Evolutionary conservation across 257 asterid species (phyloP), one percentile per base, ranked within the genome.

Genomic region (Rubia yunnanensis): DNA sequence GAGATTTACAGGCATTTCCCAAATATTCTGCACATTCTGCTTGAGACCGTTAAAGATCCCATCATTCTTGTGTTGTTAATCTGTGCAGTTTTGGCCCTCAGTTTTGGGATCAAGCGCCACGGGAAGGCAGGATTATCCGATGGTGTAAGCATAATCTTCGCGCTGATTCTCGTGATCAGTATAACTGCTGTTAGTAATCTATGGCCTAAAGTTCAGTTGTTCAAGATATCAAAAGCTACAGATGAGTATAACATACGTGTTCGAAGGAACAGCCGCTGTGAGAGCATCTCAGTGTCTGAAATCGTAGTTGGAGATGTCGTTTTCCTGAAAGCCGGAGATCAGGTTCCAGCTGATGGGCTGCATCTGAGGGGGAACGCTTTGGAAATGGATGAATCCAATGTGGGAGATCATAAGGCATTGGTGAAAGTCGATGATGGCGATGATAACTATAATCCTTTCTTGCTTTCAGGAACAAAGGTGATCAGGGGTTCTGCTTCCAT

Each of bases 281-380:
- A 66, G 26, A 49, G 27, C 22, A 82, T 80, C 1, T 75, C 88
- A 7, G 85, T 78, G 7, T 81, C 76, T 7, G 85, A 82, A 11
- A 78, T 26, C 0, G 86, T 82, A 0, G 91, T 78, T 5, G 91
- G 94, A 30, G 96, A 86, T 30, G 75, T 88, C 0, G 73, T 81
- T 30, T 62, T 66, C 69, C 60, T 88, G 76, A 65, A 27, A 9
- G 49, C 73, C 0, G 95, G 96, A 5, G 83, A 88, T 73, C 88
- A 75, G 34, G 80, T 88, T 17, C 92, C 96, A 0, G 87, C 88
- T 1, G 95, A 88, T 30, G 95, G 96, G 0, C 4, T 88, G 17
- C 83, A 73, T 72, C 23, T 84, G 0, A 74, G 70, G 0, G 87
- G 89, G 0, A 68, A 78, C 41, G 61, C 86, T 15, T 75, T 84